Conservation (phyloP, 306 rosid species). For the Rosa lucieae region DNA sequence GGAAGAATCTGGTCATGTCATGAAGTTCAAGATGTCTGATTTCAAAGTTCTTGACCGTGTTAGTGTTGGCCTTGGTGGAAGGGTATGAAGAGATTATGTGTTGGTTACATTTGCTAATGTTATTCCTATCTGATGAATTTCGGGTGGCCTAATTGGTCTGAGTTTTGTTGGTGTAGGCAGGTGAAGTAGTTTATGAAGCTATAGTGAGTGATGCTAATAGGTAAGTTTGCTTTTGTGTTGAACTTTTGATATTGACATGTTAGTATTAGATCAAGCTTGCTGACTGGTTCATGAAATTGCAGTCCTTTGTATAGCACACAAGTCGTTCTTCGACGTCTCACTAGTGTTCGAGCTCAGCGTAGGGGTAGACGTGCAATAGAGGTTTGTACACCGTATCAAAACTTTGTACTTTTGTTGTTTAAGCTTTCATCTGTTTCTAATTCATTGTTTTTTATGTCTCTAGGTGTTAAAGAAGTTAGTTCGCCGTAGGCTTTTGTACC, state of each 20-base stretch:
- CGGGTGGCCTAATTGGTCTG: constrained; percentile 35
- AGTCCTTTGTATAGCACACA: constrained; percentile 73
- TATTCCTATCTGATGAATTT: constrained; percentile 12
- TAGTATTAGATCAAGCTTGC: constrained; percentile 26
- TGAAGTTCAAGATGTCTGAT: constrained; percentile 76
- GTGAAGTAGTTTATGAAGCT: constrained; percentile 82
- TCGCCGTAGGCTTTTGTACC: constrained; percentile 77
- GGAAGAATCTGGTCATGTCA: constrained; percentile 83
- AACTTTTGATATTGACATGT: constrained; percentile 16
- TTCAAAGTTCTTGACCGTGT: constrained; percentile 59
- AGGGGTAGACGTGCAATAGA: constrained; percentile 93
- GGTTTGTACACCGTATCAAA: constrained; percentile 42
- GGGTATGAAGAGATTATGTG: constrained; percentile 57
- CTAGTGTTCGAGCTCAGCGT: constrained; percentile 82
- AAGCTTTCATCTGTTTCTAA: constrained; percentile 9
- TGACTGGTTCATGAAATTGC: constrained; percentile 39
- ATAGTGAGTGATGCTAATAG: constrained; percentile 62
- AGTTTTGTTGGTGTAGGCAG: constrained; percentile 61
- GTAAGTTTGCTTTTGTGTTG: constrained; percentile 46
- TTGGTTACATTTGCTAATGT: constrained; percentile 12
- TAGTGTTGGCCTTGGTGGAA: constrained; percentile 90
- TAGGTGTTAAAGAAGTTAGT: constrained; percentile 87
- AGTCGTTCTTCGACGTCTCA: constrained; percentile 86
- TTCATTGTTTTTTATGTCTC: constrained; percentile 7
- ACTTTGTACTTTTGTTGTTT: neutral